Conservation (phyloP, 1,139 yeast genomes). For the Sugiyamaella novakii region DNA sequence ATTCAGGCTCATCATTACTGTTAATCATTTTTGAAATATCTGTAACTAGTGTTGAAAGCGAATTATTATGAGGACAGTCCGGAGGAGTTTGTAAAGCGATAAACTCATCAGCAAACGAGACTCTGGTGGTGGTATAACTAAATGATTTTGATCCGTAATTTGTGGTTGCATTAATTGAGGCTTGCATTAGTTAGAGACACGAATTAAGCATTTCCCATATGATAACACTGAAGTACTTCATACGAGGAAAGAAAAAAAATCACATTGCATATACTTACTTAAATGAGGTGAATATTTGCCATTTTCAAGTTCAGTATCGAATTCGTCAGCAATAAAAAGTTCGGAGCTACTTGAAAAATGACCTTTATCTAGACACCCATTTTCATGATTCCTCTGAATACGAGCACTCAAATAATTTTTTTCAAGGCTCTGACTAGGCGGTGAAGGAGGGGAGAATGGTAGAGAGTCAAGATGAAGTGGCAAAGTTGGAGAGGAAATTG, state of each 20-base stretch:
- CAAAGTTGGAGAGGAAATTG: conserved; percentile 5
- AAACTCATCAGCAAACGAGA: conserved; percentile 10
- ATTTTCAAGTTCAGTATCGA: not conserved
- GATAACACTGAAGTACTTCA: no score
- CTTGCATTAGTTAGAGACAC: conserved; percentile 15
- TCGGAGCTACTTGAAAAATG: not conserved
- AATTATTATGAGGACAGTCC: not conserved
- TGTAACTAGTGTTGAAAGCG: not conserved
- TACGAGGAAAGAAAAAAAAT: not conserved
- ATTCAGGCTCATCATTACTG: no score
- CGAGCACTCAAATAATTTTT: conserved; percentile 8
- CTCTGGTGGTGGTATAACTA: not conserved
- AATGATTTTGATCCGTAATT: not conserved
- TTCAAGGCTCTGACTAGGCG: not conserved
- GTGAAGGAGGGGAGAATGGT: conserved; percentile 8
- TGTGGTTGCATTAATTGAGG: not conserved
- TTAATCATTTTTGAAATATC: conserved; percentile 1
- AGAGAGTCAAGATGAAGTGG: not conserved
- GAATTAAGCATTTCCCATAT: no score
- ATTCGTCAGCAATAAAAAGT: not conserved
- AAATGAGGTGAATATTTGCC: conserved; percentile 2
- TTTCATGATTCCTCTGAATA: not conserved
- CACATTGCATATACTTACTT: conserved; percentile 11
- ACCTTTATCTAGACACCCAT: conserved; percentile 1
- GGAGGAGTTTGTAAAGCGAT: not conserved